Conservation (phyloP, 495 filamentous ascomycete species). For the Echria macrotheca region DNA sequence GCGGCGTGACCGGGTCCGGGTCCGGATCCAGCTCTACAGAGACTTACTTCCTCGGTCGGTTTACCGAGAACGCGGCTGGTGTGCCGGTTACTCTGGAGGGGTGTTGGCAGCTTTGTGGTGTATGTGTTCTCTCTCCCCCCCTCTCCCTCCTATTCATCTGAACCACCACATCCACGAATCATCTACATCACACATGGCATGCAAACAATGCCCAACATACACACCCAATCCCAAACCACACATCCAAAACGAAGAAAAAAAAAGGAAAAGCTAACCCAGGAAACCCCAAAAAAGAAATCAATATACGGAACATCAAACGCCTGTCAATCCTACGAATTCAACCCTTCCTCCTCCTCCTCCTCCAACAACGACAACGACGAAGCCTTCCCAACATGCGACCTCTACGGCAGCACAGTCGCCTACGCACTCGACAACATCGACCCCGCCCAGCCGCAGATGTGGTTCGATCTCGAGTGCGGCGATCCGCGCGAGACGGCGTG, state of each 20-base stretch:
- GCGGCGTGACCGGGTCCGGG: constrained; percentile 21
- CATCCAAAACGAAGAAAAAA: no score
- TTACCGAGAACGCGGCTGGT: constrained; percentile 7
- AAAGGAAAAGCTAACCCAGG: no score
- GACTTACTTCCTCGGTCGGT: constrained; percentile 18
- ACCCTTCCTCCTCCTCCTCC: no score
- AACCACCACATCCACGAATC: no score
- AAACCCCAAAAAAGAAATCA: constrained; percentile 13
- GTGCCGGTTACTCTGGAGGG: constrained; percentile 16
- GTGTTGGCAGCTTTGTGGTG: constrained; percentile 25
- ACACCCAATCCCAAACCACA: no score
- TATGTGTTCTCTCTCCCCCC: constrained; percentile 12
- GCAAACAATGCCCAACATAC: no score
- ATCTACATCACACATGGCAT: no score
- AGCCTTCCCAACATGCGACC: constrained; percentile 16
- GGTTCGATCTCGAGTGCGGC: constrained; percentile 27
- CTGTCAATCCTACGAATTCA: constrained; percentile 22
- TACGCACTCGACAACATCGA: constrained; percentile 16
- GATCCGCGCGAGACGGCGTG: constrained; percentile 12
- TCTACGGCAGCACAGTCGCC: constrained; percentile 24
- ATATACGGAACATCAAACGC: constrained; percentile 12
- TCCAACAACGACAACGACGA: constrained; percentile 15
- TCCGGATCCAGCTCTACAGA: not conserved
- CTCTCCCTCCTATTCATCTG: not conserved
- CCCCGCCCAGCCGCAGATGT: constrained; percentile 15